A percentile compares a stretch with the other conserved stretches of the same genome.
Evolutionary conservation across 306 rosid species (phyloP).

Genomic region (Cucurbita moschata): DNA sequence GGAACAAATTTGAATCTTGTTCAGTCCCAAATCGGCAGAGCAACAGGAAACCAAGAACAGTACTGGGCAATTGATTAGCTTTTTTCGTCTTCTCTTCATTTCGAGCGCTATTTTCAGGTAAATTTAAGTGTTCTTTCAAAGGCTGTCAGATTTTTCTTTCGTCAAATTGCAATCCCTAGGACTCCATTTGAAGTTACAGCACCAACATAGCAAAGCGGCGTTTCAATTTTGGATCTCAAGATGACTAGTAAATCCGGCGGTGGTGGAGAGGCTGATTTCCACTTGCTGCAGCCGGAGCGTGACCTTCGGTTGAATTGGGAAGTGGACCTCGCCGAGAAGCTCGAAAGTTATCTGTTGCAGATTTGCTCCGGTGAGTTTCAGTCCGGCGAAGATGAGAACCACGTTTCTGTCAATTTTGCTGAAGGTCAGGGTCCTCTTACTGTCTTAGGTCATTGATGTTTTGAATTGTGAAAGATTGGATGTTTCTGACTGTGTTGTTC

Average conservation of each 20-base stretch:
- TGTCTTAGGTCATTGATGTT: not conserved
- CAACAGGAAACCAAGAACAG: not conserved
- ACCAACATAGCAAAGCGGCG: slow-evolving; percentile 6
- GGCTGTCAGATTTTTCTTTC: not conserved
- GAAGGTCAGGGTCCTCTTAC: slow-evolving; percentile 48
- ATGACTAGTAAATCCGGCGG: slow-evolving; percentile 37
- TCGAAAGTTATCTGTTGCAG: slow-evolving; percentile 66
- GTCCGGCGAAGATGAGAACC: slow-evolving; percentile 41
- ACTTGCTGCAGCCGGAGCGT: slow-evolving; percentile 72
- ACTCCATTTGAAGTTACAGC: slow-evolving; percentile 10
- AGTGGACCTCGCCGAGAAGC: slow-evolving; percentile 77
- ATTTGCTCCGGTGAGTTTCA: slow-evolving; percentile 71
- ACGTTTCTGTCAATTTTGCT: slow-evolving; percentile 48
- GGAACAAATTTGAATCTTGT: slow-evolving; percentile 16
- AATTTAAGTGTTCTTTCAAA: not conserved
- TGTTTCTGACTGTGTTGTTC: not conserved
- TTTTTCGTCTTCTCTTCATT: slow-evolving; percentile 1
- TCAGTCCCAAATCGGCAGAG: not conserved
- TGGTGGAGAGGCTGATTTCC: slow-evolving; percentile 21
- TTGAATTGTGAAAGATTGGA: not conserved
- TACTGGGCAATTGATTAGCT: not conserved
- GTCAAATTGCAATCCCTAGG: slow-evolving; percentile 25
- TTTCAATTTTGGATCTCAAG: slow-evolving; percentile 3
- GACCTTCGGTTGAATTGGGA: slow-evolving; percentile 90
- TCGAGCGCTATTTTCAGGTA: not conserved